phyloP scores from a whole-genome alignment of 768 basidiomycete species.

The Cystofilobasidium capitatum region DNA sequence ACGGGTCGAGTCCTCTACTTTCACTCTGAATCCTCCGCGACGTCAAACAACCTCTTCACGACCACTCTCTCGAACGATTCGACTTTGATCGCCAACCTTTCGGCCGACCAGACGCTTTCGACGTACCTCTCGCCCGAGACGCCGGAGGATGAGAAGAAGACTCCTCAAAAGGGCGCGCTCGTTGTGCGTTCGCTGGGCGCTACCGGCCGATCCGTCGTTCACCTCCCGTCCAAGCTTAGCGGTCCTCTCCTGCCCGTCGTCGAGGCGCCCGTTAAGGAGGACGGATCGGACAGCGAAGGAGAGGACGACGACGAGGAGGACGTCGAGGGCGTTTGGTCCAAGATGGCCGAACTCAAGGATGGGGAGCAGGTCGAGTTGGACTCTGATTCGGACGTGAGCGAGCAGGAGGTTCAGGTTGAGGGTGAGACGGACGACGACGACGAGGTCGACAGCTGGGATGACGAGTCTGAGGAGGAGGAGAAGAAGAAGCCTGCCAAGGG shows the following conservation, averaged over 20 bases:
- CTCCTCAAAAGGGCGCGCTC: slow-evolving; percentile 58
- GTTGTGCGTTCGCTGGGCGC: slow-evolving; percentile 54
- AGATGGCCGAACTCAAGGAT: not conserved
- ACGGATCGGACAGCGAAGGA: not conserved
- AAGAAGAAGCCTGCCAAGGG: not conserved
- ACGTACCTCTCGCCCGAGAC: slow-evolving; percentile 42
- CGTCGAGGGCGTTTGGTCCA: not conserved
- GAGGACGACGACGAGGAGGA: slow-evolving; percentile 14
- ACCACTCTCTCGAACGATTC: slow-evolving; percentile 55
- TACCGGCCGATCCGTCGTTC: slow-evolving; percentile 3
- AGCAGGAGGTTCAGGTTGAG: slow-evolving; percentile 1
- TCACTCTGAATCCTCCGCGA: slow-evolving; percentile 2
- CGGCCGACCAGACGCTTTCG: slow-evolving; percentile 52
- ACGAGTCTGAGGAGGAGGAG: slow-evolving; percentile 4
- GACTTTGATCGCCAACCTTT: slow-evolving; percentile 66
- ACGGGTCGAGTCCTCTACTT: slow-evolving; percentile 19
- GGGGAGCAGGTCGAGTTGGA: not conserved
- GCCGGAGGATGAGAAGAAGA: slow-evolving; percentile 51
- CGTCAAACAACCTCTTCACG: not conserved
- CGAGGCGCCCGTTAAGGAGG: not conserved
- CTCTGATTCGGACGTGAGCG: slow-evolving; percentile 10
- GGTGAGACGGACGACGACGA: slow-evolving; percentile 1
- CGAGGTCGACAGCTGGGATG: not conserved
- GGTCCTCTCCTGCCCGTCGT: slow-evolving; percentile 16
- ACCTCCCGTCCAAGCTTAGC: slow-evolving; percentile 11